These are phyloP conservation scores for Trichocomaceae sp. DNA, from an alignment of 2,329 filamentous ascomycete species.

Conservation along the genomic window DNA sequence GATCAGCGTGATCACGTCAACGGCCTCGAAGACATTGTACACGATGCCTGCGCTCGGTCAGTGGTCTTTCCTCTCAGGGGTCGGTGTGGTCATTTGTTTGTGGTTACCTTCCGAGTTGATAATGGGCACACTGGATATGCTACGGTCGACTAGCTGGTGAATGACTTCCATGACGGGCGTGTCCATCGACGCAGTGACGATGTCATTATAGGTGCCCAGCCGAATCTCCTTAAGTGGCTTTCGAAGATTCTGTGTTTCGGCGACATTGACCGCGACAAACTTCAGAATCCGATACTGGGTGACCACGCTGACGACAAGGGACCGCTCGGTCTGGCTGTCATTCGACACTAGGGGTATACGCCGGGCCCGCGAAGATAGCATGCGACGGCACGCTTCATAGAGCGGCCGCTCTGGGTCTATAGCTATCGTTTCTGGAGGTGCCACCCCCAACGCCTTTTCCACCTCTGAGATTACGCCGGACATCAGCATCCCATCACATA, in stretches of 20 bases:
- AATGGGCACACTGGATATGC: constrained; percentile 92
- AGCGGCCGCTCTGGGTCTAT: constrained; percentile 84
- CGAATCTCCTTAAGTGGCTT: constrained; percentile 79
- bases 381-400: constrained; percentile 89
- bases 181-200: constrained; percentile 80
- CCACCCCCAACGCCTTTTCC: constrained; percentile 85
- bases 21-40: constrained; percentile 94
- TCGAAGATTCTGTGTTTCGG: constrained; percentile 78
- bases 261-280: constrained; percentile 93
- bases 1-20: constrained; percentile 94
- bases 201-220: constrained; percentile 73
- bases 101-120: constrained; percentile 66
- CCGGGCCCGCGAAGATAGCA: constrained; percentile 88
- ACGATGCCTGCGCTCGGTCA: constrained; percentile 51
- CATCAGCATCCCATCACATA: neutral
- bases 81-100: constrained; percentile 1
- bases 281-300: constrained; percentile 98
- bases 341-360: constrained; percentile 89
- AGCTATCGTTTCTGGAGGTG: constrained; percentile 90
- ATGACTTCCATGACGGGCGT: constrained; percentile 92
- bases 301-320: constrained; percentile 92
- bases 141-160: constrained; percentile 82
- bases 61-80: neutral
- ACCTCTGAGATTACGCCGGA: constrained; percentile 59
- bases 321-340: constrained; percentile 85